Percentiles rank a stretch among this genome's conserved stretches.
Conservation (phyloP, 257 asterid species). For the Nicotiana undulata region DNA sequence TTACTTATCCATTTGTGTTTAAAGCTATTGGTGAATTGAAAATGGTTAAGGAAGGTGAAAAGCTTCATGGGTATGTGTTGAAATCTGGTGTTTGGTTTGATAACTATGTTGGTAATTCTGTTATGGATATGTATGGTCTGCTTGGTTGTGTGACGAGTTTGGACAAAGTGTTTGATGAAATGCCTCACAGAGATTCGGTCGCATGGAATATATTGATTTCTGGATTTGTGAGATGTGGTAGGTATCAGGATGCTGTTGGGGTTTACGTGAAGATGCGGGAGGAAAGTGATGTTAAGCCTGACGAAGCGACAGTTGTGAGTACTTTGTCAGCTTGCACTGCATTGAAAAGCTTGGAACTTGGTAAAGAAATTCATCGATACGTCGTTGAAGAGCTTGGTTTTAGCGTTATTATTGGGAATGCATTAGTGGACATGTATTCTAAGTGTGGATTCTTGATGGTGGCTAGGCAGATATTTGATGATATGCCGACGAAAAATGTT, state of each 20-base stretch:
- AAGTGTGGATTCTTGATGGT: slow-evolving; percentile 61
- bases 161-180: slow-evolving; percentile 63
- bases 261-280: slow-evolving; percentile 49
- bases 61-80: slow-evolving; percentile 69
- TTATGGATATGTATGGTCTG: slow-evolving; percentile 60
- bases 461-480: slow-evolving; percentile 59
- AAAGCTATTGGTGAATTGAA: slow-evolving; percentile 59
- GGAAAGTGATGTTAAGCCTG: slow-evolving; percentile 37
- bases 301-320: slow-evolving; percentile 74
- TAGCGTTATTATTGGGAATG: slow-evolving; percentile 55
- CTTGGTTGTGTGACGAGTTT: slow-evolving; percentile 35
- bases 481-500: slow-evolving; percentile 52
- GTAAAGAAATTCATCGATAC: slow-evolving; percentile 57
- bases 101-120: slow-evolving; percentile 58
- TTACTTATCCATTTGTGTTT: slow-evolving; percentile 73
- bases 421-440: slow-evolving; percentile 83
- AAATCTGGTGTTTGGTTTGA: slow-evolving; percentile 57
- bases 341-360: slow-evolving; percentile 50
- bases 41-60: slow-evolving; percentile 44
- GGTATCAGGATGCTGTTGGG: slow-evolving; percentile 49
- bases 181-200: slow-evolving; percentile 50
- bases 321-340: slow-evolving; percentile 81
- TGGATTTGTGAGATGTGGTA: slow-evolving; percentile 47
- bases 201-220: slow-evolving; percentile 70
- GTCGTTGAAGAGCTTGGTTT: slow-evolving; percentile 37